phyloP scores from a whole-genome alignment of 768 basidiomycete genomes.

The Clitopilus passeckerianus region DNA sequence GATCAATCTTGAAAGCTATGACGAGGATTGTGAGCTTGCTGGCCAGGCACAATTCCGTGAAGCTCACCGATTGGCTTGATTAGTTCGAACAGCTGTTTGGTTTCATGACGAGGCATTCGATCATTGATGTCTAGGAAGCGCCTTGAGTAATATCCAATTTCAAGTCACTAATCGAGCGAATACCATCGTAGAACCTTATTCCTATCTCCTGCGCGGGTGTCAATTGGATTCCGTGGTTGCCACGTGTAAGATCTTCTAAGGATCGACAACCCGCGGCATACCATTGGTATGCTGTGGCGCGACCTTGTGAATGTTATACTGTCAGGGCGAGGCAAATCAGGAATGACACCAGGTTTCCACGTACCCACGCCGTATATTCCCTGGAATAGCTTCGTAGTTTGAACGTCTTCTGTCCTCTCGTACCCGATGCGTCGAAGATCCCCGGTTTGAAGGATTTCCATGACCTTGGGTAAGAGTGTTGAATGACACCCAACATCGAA shows the following conservation, averaged over 20 bases:
- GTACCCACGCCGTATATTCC: conserved; percentile 86
- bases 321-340: not conserved
- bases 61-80: conserved; percentile 65
- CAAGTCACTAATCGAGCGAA: not conserved
- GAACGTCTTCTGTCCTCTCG: conserved; percentile 62
- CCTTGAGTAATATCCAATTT: not conserved
- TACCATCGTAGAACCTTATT: conserved; percentile 65
- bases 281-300: conserved; percentile 64
- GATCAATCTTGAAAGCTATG: conserved; percentile 67
- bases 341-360: conserved; percentile 16
- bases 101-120: conserved; percentile 84
- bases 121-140: conserved; percentile 62
- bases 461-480: conserved; percentile 44
- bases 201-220: conserved; percentile 62
- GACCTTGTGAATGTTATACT: conserved; percentile 34
- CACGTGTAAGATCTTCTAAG: conserved; percentile 62
- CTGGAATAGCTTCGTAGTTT: conserved; percentile 53
- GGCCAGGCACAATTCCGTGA: not conserved
- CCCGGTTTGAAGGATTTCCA: conserved; percentile 77
- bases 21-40: not conserved
- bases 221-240: conserved; percentile 60
- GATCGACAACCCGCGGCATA: conserved; percentile 73
- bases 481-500: not conserved
- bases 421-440: conserved; percentile 61
- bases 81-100: conserved; percentile 61